phyloP scores from a whole-genome alignment of 225 moss, liverwort and hornwort species.

The Anthoceros angustus region DNA sequence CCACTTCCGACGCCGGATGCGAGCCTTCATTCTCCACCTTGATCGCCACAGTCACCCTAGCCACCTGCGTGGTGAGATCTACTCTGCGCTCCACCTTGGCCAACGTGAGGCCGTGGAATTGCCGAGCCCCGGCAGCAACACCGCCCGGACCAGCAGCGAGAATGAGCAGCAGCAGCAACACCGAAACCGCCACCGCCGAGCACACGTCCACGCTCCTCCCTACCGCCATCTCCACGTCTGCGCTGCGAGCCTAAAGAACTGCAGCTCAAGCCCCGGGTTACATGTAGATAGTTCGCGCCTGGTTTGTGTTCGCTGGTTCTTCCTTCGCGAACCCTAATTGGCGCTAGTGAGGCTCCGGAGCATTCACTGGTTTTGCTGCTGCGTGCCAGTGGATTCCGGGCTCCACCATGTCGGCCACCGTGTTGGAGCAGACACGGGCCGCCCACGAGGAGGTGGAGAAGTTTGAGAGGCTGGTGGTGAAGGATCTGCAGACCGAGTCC shows the following conservation, averaged over 20 bases:
- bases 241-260: not conserved
- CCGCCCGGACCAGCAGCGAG: not conserved
- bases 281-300: no score
- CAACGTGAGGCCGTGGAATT: not conserved
- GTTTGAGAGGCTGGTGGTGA: constrained; percentile 67
- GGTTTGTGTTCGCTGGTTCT: no score
- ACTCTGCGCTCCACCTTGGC: not conserved
- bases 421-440: constrained; percentile 86
- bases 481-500: constrained; percentile 83
- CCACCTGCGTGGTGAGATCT: constrained; percentile 2
- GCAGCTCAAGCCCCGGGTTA: not conserved
- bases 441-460: constrained; percentile 86
- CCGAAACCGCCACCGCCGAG: not conserved
- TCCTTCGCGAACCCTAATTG: no score
- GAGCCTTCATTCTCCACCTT: constrained; percentile 51
- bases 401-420: constrained; percentile 55
- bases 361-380: not conserved
- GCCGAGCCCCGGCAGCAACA: not conserved
- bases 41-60: not conserved
- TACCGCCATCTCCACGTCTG: not conserved
- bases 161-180: not conserved
- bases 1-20: constrained; percentile 37
- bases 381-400: not conserved
- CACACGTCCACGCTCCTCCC: not conserved
- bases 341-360: no score